These are phyloP conservation scores for Angophora floribunda DNA, from an alignment of 345 rosid genomes.

Conservation along the genomic window DNA sequence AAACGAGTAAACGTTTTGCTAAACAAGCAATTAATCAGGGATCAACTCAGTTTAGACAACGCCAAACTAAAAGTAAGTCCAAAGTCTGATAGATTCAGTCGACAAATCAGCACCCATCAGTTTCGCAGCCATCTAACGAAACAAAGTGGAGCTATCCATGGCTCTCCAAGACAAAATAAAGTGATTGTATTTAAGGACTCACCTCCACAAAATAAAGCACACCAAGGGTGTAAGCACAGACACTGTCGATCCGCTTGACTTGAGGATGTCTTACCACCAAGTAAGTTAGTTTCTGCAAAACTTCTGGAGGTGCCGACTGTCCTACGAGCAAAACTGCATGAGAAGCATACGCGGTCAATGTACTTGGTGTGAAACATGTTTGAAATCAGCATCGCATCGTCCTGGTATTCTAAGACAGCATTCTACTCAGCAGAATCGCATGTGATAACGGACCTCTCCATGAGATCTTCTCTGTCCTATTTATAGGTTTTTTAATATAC, in stretches of 20 bases:
- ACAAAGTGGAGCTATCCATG: not conserved
- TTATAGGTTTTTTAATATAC: not conserved
- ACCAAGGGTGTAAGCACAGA: constrained; percentile 83
- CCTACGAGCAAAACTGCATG: constrained; percentile 76
- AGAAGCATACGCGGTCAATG: not conserved
- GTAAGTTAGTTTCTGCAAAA: constrained; percentile 71
- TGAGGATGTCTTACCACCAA: constrained; percentile 59
- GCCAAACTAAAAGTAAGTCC: not conserved
- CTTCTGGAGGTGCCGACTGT: constrained; percentile 80
- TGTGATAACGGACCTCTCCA: not conserved
- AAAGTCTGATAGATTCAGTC: not conserved
- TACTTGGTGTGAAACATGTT: not conserved
- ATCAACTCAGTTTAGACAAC: not conserved
- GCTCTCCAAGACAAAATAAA: not conserved
- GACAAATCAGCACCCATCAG: not conserved
- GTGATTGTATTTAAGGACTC: not conserved
- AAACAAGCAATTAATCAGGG: not conserved
- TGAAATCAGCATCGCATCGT: not conserved
- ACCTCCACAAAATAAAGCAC: constrained; percentile 93
- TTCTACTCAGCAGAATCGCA: too few species aligned
- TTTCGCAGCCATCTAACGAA: not conserved
- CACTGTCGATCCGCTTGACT: constrained; percentile 75
- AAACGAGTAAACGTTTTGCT: not conserved
- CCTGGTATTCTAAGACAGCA: too few species aligned
- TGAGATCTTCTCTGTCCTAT: not conserved